phyloP scores from a whole-genome alignment of 2,329 filamentous ascomycete genomes.

The Talaromyces atroroseus region DNA sequence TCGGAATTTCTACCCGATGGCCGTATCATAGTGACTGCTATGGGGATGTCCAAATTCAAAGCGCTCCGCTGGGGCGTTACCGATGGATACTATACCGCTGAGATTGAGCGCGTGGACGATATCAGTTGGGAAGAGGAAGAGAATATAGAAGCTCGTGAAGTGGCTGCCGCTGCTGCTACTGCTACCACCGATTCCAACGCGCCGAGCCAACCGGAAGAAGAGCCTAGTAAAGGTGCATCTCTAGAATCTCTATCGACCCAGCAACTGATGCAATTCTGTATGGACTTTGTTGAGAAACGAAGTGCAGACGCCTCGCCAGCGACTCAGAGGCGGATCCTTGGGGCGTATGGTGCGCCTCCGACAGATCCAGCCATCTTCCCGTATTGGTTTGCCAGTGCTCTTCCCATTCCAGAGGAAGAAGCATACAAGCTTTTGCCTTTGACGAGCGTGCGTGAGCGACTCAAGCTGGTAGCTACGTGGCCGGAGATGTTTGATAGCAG shows the following conservation, averaged over 20 bases:
- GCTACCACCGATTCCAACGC: not conserved
- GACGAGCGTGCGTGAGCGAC: conserved; percentile 68
- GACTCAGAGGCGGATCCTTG: conserved; percentile 66
- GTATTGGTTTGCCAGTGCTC: conserved; percentile 82
- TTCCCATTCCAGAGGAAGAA: conserved; percentile 70
- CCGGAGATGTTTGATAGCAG: conserved; percentile 66
- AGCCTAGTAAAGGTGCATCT: conserved; percentile 18
- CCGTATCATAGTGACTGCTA: conserved; percentile 72
- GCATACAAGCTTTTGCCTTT: conserved; percentile 72
- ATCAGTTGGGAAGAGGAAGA: conserved; percentile 78
- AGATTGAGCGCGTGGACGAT: conserved; percentile 72
- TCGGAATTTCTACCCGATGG: conserved; percentile 72
- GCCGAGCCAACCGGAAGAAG: not conserved
- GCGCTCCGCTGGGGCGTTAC: conserved; percentile 57
- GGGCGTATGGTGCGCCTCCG: conserved; percentile 72
- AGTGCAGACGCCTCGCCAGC: conserved; percentile 64
- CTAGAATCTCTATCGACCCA: conserved; percentile 59
- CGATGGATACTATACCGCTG: conserved; percentile 75
- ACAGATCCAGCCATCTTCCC: conserved; percentile 71
- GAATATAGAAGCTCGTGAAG: conserved; percentile 65
- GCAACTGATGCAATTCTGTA: conserved; percentile 60
- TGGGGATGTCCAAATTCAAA: conserved; percentile 70
- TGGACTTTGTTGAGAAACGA: conserved; percentile 65
- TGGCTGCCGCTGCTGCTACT: conserved; percentile 23
- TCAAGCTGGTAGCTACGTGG: conserved; percentile 81